Base-by-base conservation (phyloP, 495 filamentous ascomycete species). In the Cercophora newfieldiana region DNA sequence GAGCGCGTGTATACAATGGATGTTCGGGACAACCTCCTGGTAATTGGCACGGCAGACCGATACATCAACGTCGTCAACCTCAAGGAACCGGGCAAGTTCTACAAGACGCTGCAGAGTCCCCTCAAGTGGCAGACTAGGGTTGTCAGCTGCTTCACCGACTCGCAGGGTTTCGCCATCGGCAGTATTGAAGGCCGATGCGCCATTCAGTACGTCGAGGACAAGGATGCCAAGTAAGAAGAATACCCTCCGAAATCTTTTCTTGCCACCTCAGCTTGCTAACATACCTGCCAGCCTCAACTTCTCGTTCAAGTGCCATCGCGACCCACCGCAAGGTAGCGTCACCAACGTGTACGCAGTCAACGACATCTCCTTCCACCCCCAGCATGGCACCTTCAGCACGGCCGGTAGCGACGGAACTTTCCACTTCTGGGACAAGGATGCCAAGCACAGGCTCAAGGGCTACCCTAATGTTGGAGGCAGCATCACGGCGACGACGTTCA, bases 271-370 rank as follows among this genome's bases (percentile, higher is more conserved):
- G 21, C 50, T 21, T 14, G 26, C 63, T 67, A 49, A 71, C 66
- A 0, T 19, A 61, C 49, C 21, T 48, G 37, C 65, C 60, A 88
- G 86, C 70, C 87, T 86, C 61, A 96, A 96, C 79, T 97, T 97
- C 83, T 91, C 89, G 51, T 98, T 97, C 84, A 96, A 96, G 79
- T 98, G 94, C 80, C 94, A 98, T 76, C 91, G 94, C 37, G 89
- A 92, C 69, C 84, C 86, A 19, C 86, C 89, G 0, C 71, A 73
- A 22, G 75, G 86, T 19, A 83, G 83, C 68, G 76, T 88, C 68
- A 88, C 87, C 66, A 94, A 96, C 76, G 93, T 98, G 69, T 93
- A 90, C 81, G 84, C 90, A 30, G 91, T 98, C 73, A 98, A 98
- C 78, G 87, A 90, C 68, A 96, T 98, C 75, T 91, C 87, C 19